phyloP scores from a whole-genome alignment of 2,329 filamentous ascomycete genomes.

The Xylaria digitata region DNA sequence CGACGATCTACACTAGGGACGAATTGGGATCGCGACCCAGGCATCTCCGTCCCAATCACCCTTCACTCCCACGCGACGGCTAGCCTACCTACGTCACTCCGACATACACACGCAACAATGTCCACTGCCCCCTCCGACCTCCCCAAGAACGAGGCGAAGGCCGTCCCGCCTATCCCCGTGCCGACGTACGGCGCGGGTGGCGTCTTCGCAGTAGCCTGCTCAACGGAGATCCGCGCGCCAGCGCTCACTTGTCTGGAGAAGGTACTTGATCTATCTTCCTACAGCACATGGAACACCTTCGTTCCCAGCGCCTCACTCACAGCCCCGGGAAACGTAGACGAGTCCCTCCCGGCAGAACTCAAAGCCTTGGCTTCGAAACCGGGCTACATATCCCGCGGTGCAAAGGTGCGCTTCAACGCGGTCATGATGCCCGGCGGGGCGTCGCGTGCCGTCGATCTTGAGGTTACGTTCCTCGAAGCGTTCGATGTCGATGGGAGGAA shows the following conservation, averaged over 20 bases:
- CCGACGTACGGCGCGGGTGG: constrained; percentile 33
- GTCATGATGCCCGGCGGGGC: constrained; percentile 28
- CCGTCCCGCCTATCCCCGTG: constrained; percentile 33
- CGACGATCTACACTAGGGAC: too few species aligned
- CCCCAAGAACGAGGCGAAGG: constrained; percentile 18
- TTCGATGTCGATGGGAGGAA: constrained; percentile 13
- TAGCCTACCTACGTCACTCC: too few species aligned
- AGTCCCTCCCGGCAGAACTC: constrained; percentile 6
- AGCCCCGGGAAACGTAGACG: not conserved
- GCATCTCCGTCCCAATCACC: too few species aligned
- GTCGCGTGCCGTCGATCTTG: constrained; percentile 31
- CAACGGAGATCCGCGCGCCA: constrained; percentile 27
- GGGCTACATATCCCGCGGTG: constrained; percentile 20
- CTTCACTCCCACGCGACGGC: too few species aligned
- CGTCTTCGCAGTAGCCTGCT: constrained; percentile 33
- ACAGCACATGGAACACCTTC: constrained; percentile 36
- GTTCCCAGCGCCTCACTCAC: constrained; percentile 23
- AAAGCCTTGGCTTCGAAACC: constrained; percentile 2
- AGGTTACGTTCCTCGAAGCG: constrained; percentile 29
- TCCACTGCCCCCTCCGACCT: constrained; percentile 29
- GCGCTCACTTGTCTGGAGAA: constrained; percentile 27
- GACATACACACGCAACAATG: constrained; percentile 17
- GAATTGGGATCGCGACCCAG: too few species aligned
- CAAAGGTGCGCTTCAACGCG: constrained; percentile 30
- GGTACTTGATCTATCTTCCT: constrained; percentile 29